Evolutionary conservation across 495 filamentous ascomycete genomes (phyloP).

Genomic region (Venustampulla echinocandica): DNA sequence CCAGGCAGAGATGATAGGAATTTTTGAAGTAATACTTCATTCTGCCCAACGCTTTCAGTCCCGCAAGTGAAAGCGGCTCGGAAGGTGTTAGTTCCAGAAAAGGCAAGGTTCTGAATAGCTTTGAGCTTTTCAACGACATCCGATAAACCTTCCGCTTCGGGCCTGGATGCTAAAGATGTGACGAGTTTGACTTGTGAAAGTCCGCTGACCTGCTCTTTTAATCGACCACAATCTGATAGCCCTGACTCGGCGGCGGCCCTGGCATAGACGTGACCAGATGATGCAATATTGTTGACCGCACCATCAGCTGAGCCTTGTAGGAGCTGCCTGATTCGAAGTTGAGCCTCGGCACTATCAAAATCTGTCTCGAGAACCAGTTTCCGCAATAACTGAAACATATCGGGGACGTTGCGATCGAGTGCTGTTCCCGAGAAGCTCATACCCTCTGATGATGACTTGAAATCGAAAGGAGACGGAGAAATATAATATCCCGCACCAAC

Average conservation of each 20-base stretch:
- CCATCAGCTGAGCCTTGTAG: constrained; percentile 78
- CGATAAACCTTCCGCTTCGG: constrained; percentile 51
- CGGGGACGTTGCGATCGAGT: constrained; percentile 77
- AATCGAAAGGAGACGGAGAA: constrained; percentile 62
- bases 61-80: constrained; percentile 86
- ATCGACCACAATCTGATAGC: constrained; percentile 57
- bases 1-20: constrained; percentile 58
- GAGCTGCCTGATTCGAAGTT: constrained; percentile 74
- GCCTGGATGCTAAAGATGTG: constrained; percentile 45
- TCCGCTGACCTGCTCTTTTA: constrained; percentile 75
- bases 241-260: constrained; percentile 72
- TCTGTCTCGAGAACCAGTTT: constrained; percentile 78
- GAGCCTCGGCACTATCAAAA: constrained; percentile 73
- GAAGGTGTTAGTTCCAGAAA: constrained; percentile 47
- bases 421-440: constrained; percentile 76
- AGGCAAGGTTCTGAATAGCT: constrained; percentile 69
- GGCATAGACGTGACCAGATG: constrained; percentile 78
- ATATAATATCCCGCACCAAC: constrained; percentile 71
- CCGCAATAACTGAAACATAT: constrained; percentile 81
- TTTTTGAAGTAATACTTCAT: constrained; percentile 60
- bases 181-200: constrained; percentile 85
- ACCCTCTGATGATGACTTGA: constrained; percentile 65
- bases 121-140: constrained; percentile 82
- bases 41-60: constrained; percentile 53
- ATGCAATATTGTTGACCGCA: constrained; percentile 83